phyloP scores from a whole-genome alignment of 805 yeast genomes.

The Zygoascus flipseniorum region DNA sequence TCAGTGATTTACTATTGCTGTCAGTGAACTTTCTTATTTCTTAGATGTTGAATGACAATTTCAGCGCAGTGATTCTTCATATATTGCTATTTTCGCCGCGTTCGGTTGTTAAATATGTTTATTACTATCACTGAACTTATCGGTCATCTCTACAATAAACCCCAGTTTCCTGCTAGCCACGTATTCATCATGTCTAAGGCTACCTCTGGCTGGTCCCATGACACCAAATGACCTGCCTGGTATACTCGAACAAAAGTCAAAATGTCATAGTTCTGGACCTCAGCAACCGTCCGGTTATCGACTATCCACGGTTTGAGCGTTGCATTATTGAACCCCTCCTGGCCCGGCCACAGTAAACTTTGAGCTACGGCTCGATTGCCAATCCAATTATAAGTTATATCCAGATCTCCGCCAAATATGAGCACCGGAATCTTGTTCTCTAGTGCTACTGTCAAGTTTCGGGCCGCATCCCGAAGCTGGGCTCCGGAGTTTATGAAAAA shows the following conservation, averaged over 20 bases:
- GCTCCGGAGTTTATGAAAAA: conserved; percentile 80
- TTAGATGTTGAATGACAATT: no score
- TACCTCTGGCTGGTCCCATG: conserved; percentile 66
- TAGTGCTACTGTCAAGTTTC: conserved; percentile 56
- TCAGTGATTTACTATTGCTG: no score
- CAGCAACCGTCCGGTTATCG: conserved; percentile 50
- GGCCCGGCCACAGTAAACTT: conserved; percentile 52
- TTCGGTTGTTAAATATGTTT: neutral
- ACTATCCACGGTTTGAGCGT: conserved; percentile 26
- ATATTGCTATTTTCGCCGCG: neutral
- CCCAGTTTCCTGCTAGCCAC: conserved; percentile 38
- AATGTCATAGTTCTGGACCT: conserved; percentile 59
- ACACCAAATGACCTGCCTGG: conserved; percentile 92
- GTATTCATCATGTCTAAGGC: conserved; percentile 72
- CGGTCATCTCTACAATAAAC: neutral
- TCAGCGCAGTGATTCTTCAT: no score
- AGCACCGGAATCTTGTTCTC: conserved; percentile 70
- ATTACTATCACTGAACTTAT: neutral
- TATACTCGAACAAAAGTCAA: conserved; percentile 72
- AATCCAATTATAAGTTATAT: conserved; percentile 90
- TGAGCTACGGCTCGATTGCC: conserved; percentile 84
- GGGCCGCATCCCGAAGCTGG: conserved; percentile 77
- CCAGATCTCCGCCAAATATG: conserved; percentile 90
- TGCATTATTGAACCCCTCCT: conserved; percentile 42
- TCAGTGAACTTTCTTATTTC: no score